Evolutionary conservation across 768 basidiomycete species (phyloP), one percentile per base, ranked within the genome.

Genomic region (Auriscalpium orientale): DNA sequence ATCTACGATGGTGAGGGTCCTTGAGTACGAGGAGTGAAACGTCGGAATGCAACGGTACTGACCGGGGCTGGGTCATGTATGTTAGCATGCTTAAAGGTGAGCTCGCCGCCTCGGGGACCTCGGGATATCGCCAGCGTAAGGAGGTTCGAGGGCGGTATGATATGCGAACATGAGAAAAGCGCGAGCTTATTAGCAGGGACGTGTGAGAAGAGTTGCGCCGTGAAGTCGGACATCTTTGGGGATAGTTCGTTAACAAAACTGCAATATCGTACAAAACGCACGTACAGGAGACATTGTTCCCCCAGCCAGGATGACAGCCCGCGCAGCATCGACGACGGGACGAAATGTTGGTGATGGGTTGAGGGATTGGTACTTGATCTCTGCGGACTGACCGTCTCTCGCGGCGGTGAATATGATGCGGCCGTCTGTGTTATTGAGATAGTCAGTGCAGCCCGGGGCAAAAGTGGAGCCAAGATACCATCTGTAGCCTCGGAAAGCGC

Each of bases 281-380:
- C 76, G 52, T 53, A 97, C 92, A n/a, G 95, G 95, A 8, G 93
- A 92, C 97, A 99, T 98, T 0, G 95, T 99, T 5, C 95, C 95
- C 9, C 95, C 95, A 8, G 97, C 95, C 40, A 99, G 75, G 33
- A 98, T 72, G n/a, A 98, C 85, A 3, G 89, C 80, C 38, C 91
- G 75, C 1, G 94, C 91, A 22, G 78, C 75, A 18, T 92, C 84
- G 1, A 91, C 82, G 7, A 98, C 80, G n/a, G 91, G 88, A 54
- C 78, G 74, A 65, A 98, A 98, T 56, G 85, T 78, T 7, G 90
- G 87, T 1, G 91, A 82, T 1, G 97, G 95, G 64, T 98, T 98
- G 21, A 99, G 79, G 18, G 93, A 83, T 59, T 97, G 89, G 64
- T 97, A 99, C 65, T 89, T 92, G 52, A 98, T 72, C 56, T 87